phyloP scores from a whole-genome alignment of 2,329 filamentous ascomycete species.

The Aspergillus pseudoterreus region DNA sequence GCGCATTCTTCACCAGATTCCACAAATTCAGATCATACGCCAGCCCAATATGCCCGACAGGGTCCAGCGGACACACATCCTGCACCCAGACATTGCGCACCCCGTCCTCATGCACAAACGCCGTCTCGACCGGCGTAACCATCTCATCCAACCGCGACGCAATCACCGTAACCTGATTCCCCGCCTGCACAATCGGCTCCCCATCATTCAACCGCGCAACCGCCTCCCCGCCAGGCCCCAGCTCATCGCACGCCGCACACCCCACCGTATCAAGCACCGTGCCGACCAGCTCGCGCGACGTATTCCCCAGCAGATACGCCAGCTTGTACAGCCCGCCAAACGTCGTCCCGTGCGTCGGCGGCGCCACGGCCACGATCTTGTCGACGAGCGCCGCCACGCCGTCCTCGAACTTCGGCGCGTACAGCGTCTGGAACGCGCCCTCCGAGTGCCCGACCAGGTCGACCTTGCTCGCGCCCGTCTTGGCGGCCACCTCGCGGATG shows the following conservation, averaged over 20 bases:
- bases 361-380: constrained; percentile 34
- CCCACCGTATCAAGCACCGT: constrained; percentile 26
- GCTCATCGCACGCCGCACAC: constrained; percentile 32
- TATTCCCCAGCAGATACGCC: constrained; percentile 25
- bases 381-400: constrained; percentile 26
- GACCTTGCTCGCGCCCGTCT: constrained; percentile 36
- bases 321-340: constrained; percentile 29
- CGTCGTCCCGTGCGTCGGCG: constrained; percentile 32
- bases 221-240: constrained; percentile 27
- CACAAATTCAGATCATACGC: constrained; percentile 38
- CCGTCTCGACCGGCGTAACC: constrained; percentile 30
- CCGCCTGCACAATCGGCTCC: constrained; percentile 29
- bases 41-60: constrained; percentile 36
- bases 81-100: constrained; percentile 33
- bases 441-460: constrained; percentile 45
- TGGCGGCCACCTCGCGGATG: constrained; percentile 32
- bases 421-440: constrained; percentile 40
- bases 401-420: constrained; percentile 37
- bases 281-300: constrained; percentile 18
- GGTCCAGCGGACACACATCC: constrained; percentile 28
- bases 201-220: constrained; percentile 31
- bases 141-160: constrained; percentile 32
- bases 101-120: constrained; percentile 30
- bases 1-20: constrained; percentile 36
- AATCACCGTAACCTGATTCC: constrained; percentile 33